Conservation (phyloP, 495 filamentous ascomycete species). For the Symbiotaphrina buchneri region DNA sequence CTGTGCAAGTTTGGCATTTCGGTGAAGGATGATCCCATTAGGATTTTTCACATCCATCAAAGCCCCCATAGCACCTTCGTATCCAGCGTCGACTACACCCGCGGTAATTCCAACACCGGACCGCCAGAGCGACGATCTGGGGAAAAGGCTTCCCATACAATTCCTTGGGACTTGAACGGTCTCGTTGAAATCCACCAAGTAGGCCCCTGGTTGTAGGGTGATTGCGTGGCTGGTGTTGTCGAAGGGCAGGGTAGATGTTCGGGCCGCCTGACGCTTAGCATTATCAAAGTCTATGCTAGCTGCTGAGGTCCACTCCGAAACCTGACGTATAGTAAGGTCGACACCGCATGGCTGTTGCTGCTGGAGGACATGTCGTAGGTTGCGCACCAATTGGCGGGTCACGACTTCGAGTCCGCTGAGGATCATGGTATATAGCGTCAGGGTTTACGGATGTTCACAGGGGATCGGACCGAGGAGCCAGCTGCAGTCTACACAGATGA, state of each 20-base stretch:
- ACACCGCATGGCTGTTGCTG: constrained; percentile 22
- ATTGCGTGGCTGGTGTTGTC: constrained; percentile 6
- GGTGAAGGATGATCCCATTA: constrained; percentile 12
- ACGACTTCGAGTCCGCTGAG: no score
- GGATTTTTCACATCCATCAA: constrained; percentile 20
- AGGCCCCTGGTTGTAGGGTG: constrained; percentile 13
- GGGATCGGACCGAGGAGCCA: no score
- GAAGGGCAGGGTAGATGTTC: constrained; percentile 10
- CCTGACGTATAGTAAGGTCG: constrained; percentile 16
- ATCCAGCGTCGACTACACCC: constrained; percentile 24
- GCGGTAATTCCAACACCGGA: constrained; percentile 16
- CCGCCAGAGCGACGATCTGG: constrained; percentile 17
- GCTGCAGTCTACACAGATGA: no score
- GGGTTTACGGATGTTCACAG: no score
- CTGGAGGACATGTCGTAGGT: constrained; percentile 10
- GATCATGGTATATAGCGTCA: no score
- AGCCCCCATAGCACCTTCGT: constrained; percentile 21
- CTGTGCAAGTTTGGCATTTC: constrained; percentile 19
- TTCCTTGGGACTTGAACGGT: constrained; percentile 16
- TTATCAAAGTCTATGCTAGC: constrained; percentile 23
- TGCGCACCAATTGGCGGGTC: constrained; percentile 13
- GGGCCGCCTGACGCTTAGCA: constrained; percentile 12
- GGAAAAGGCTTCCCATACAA: constrained; percentile 18
- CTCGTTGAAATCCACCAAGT: constrained; percentile 25
- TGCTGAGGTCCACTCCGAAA: constrained; percentile 16